Evolutionary conservation across 2,329 filamentous ascomycete genomes (phyloP).

Genomic region (Clarireedia paspali): DNA sequence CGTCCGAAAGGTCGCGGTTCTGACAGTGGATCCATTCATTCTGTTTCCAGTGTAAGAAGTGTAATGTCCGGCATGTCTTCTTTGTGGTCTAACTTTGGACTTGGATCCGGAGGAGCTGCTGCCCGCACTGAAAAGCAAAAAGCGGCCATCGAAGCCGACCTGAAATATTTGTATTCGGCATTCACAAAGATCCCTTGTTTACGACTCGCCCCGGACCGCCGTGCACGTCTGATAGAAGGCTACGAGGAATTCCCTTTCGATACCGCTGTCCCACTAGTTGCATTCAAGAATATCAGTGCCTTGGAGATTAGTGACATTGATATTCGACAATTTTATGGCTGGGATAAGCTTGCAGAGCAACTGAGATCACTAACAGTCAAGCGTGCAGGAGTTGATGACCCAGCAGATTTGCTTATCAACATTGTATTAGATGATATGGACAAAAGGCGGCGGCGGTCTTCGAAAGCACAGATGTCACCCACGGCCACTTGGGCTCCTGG

Average conservation of each 20-base stretch:
- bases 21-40: slow-evolving; percentile 87
- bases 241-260: slow-evolving; percentile 99
- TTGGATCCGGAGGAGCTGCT: slow-evolving; percentile 69
- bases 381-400: slow-evolving; percentile 80
- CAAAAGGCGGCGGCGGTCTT: slow-evolving; percentile 77
- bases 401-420: slow-evolving; percentile 79
- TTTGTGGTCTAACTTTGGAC: slow-evolving; percentile 81
- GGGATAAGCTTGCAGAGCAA: slow-evolving; percentile 90
- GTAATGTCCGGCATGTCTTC: slow-evolving; percentile 96
- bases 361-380: slow-evolving; percentile 83
- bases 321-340: slow-evolving; percentile 94
- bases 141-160: slow-evolving; percentile 72
- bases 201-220: slow-evolving; percentile 84
- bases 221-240: slow-evolving; percentile 79
- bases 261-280: slow-evolving; percentile 89
- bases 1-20: slow-evolving; percentile 70
- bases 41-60: slow-evolving; percentile 91
- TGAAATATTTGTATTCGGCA: slow-evolving; percentile 95
- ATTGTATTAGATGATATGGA: slow-evolving; percentile 97
- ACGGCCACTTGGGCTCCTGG: slow-evolving; percentile 58
- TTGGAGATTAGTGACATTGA: slow-evolving; percentile 94
- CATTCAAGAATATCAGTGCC: slow-evolving; percentile 93
- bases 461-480: slow-evolving; percentile 76
- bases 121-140: slow-evolving; percentile 87
- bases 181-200: slow-evolving; percentile 97